These are phyloP conservation scores for Echinosophora koreensis DNA, from an alignment of 306 rosid genomes.

Conservation along the genomic window DNA sequence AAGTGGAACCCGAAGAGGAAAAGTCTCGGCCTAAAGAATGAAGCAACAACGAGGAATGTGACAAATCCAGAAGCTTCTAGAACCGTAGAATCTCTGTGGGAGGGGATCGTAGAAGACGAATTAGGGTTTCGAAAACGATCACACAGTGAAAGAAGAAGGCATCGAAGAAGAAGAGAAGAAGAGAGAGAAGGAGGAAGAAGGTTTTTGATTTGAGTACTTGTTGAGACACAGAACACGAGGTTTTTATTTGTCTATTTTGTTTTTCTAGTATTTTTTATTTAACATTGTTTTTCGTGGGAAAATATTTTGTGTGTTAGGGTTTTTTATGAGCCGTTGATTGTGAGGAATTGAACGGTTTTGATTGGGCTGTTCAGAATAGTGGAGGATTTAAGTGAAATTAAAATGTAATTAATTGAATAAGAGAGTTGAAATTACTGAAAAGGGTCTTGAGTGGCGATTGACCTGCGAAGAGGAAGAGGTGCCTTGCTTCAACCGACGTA, in stretches of 20 bases:
- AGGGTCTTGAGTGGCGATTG: neutral
- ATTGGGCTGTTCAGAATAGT: neutral
- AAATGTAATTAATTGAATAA: neutral
- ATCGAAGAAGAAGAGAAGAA: slow-evolving; percentile 22
- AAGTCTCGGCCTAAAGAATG: neutral
- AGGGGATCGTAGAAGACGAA: slow-evolving; percentile 40
- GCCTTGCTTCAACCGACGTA: neutral
- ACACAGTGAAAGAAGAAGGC: slow-evolving; percentile 28
- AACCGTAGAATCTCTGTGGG: neutral
- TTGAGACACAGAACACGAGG: slow-evolving; percentile 30
- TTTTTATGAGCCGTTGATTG: neutral
- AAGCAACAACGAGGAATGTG: slow-evolving; percentile 40
- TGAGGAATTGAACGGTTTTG: neutral
- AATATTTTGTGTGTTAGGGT: neutral
- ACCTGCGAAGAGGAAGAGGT: neutral
- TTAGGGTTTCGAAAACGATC: slow-evolving; percentile 58
- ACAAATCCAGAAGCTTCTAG: neutral
- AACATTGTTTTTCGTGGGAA: neutral
- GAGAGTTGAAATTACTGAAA: slow-evolving; percentile 9
- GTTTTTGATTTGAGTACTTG: slow-evolving; percentile 44
- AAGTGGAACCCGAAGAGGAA: neutral
- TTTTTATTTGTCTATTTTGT: neutral
- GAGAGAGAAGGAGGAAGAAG: neutral
- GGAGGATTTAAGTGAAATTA: neutral
- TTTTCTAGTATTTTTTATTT: neutral